phyloP scores from a whole-genome alignment of 352 stramenopile genomes.

The Pythium rishiriense region DNA sequence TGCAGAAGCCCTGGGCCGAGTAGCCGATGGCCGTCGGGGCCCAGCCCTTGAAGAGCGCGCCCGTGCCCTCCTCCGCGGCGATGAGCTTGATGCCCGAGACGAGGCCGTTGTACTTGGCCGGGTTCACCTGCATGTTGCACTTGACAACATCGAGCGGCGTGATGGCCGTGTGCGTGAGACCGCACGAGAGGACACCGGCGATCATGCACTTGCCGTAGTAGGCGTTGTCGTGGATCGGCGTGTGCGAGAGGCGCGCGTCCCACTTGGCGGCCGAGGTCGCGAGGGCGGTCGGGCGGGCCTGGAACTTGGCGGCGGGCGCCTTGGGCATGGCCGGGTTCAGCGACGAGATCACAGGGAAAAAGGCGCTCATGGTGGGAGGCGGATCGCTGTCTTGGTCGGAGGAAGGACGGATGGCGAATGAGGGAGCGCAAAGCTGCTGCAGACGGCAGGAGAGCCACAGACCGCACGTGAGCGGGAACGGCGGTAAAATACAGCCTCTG shows the following conservation, averaged over 20 bases:
- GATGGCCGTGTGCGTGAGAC: slow-evolving; percentile 92
- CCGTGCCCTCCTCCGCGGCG: slow-evolving; percentile 80
- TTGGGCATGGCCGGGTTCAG: slow-evolving; percentile 63
- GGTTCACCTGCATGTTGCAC: slow-evolving; percentile 95
- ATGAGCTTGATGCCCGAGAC: slow-evolving; percentile 84
- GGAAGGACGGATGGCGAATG: slow-evolving; percentile 74
- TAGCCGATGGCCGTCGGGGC: slow-evolving; percentile 92
- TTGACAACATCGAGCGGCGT: slow-evolving; percentile 94
- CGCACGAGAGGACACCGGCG: slow-evolving; percentile 91
- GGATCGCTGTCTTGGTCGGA: slow-evolving; percentile 29
- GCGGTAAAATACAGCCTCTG: slow-evolving; percentile 28
- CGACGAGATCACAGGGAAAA: slow-evolving; percentile 77
- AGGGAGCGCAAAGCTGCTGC: slow-evolving; percentile 13
- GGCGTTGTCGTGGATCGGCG: slow-evolving; percentile 80
- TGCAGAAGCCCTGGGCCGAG: slow-evolving; percentile 88
- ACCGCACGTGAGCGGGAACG: slow-evolving; percentile 19
- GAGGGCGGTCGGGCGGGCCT: slow-evolving; percentile 49
- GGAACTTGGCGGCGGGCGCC: slow-evolving; percentile 40
- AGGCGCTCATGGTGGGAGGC: slow-evolving; percentile 55
- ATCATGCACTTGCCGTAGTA: slow-evolving; percentile 97
- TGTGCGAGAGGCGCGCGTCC: slow-evolving; percentile 80
- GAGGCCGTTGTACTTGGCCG: slow-evolving; percentile 83
- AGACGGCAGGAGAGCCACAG: slow-evolving; percentile 17
- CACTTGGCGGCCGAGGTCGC: slow-evolving; percentile 82
- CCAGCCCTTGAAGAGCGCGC: slow-evolving; percentile 91